phyloP scores from a whole-genome alignment of 2,329 filamentous ascomycete species.

The Neurospora sp. region DNA sequence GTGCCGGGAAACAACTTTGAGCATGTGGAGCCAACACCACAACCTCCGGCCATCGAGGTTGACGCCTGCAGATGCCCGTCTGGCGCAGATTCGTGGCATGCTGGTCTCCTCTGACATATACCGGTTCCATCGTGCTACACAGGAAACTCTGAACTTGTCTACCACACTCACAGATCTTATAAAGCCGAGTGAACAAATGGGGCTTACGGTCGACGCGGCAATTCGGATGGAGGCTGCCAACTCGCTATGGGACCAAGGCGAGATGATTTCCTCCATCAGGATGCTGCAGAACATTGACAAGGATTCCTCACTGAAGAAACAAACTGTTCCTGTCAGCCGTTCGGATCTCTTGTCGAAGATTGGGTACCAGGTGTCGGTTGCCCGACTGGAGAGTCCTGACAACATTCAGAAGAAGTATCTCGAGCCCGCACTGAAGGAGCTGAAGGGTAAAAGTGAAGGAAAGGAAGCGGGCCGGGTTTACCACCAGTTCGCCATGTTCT shows the following conservation, averaged over 20 bases:
- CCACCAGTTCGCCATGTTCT: slow-evolving; percentile 91
- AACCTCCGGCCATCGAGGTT: slow-evolving; percentile 49
- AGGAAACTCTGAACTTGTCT: slow-evolving; percentile 79
- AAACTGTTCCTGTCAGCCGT: slow-evolving; percentile 62
- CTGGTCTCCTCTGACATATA: slow-evolving; percentile 66
- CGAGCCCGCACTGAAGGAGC: slow-evolving; percentile 70
- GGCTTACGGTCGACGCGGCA: slow-evolving; percentile 66
- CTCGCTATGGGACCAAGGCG: slow-evolving; percentile 88
- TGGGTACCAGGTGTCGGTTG: slow-evolving; percentile 80
- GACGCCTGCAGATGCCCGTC: slow-evolving; percentile 51
- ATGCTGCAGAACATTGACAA: slow-evolving; percentile 71
- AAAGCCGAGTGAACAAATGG: slow-evolving; percentile 57
- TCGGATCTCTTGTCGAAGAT: slow-evolving; percentile 79
- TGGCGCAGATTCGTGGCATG: slow-evolving; percentile 69
- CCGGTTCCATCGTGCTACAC: slow-evolving; percentile 68
- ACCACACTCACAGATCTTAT: slow-evolving; percentile 75
- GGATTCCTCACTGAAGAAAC: slow-evolving; percentile 51
- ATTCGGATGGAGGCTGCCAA: slow-evolving; percentile 77
- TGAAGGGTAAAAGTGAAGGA: slow-evolving; percentile 58
- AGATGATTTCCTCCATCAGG: slow-evolving; percentile 78
- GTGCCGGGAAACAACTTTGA: slow-evolving; percentile 73
- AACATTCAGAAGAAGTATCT: slow-evolving; percentile 82
- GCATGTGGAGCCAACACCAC: slow-evolving; percentile 63
- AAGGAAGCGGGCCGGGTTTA: slow-evolving; percentile 79
- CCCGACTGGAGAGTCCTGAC: slow-evolving; percentile 82